Conservation (phyloP, 2,329 filamentous ascomycete species). For the Akanthomyces uredinophilus region DNA sequence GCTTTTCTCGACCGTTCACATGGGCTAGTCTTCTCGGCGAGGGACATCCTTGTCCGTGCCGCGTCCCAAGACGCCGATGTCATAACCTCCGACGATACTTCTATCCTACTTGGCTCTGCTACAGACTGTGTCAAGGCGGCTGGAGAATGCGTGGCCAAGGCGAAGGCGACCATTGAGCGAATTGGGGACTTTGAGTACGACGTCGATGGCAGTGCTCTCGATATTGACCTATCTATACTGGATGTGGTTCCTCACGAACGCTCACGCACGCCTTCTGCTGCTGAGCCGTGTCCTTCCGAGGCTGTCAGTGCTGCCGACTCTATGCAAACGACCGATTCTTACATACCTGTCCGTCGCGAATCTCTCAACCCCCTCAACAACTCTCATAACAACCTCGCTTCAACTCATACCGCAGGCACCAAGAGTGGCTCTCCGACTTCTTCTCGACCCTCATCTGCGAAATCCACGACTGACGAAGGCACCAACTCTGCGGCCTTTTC, state of each 20-base stretch:
- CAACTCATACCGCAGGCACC: slow-evolving; percentile 40
- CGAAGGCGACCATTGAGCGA: slow-evolving; percentile 77
- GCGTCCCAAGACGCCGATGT: slow-evolving; percentile 70
- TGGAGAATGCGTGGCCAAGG: slow-evolving; percentile 85
- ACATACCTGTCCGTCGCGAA: slow-evolving; percentile 33
- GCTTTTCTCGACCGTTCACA: slow-evolving; percentile 76
- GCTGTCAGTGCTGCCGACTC: slow-evolving; percentile 36
- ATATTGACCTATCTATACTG: slow-evolving; percentile 50
- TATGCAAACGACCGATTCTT: slow-evolving; percentile 31
- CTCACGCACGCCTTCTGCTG: slow-evolving; percentile 27
- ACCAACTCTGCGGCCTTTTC: slow-evolving; percentile 44
- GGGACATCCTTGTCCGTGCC: slow-evolving; percentile 67
- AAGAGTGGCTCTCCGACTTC: slow-evolving; percentile 29
- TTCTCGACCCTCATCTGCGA: slow-evolving; percentile 39
- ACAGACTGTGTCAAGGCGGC: slow-evolving; percentile 85
- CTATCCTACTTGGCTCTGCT: slow-evolving; percentile 68
- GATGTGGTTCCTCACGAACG: slow-evolving; percentile 36
- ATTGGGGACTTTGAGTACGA: slow-evolving; percentile 91
- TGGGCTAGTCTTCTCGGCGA: slow-evolving; percentile 74
- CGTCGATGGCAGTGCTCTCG: slow-evolving; percentile 52
- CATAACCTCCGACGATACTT: slow-evolving; percentile 75
- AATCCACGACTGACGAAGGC: slow-evolving; percentile 33
- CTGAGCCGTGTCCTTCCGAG: slow-evolving; percentile 29
- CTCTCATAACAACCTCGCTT: slow-evolving; percentile 62
- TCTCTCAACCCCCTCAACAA: slow-evolving; percentile 49